Conservation (phyloP, 2,329 filamentous ascomycete species). For the Fusarium ramigenum region DNA sequence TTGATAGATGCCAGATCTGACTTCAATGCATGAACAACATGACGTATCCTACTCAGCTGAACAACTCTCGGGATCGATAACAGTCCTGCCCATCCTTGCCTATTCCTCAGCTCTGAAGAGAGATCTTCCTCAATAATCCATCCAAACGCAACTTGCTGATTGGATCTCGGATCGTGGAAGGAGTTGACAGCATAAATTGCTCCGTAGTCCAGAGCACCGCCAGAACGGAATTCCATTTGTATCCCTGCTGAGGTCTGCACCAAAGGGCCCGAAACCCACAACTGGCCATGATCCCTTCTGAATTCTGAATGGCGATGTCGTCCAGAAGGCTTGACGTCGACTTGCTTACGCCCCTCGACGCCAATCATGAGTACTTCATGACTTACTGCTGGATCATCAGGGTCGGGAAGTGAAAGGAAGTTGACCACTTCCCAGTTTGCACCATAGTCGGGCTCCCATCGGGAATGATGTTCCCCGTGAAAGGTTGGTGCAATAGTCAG, state of each 20-base stretch:
- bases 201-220: neutral
- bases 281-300: neutral
- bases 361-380: neutral
- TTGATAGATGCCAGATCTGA: neutral
- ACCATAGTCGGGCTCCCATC: neutral
- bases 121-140: neutral
- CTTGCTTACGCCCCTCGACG: neutral
- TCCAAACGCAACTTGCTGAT: neutral
- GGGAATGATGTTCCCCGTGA: accelerated
- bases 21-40: neutral
- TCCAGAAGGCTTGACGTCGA: accelerated
- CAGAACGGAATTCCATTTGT: neutral
- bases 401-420: neutral
- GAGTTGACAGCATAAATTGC: neutral
- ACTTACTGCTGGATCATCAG: neutral
- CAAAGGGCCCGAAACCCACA: neutral
- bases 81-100: neutral
- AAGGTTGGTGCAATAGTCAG: neutral
- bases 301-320: neutral
- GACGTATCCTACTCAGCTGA: neutral
- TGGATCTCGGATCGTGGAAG: neutral
- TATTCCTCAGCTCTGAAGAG: neutral
- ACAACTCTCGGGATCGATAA: neutral
- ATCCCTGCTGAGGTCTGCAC: neutral
- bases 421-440: neutral